A percentile compares a stretch with the other conserved stretches of the same genome.
Evolutionary conservation across 1,139 yeast species (phyloP).

Genomic region (Diutina pseudorugosa): DNA sequence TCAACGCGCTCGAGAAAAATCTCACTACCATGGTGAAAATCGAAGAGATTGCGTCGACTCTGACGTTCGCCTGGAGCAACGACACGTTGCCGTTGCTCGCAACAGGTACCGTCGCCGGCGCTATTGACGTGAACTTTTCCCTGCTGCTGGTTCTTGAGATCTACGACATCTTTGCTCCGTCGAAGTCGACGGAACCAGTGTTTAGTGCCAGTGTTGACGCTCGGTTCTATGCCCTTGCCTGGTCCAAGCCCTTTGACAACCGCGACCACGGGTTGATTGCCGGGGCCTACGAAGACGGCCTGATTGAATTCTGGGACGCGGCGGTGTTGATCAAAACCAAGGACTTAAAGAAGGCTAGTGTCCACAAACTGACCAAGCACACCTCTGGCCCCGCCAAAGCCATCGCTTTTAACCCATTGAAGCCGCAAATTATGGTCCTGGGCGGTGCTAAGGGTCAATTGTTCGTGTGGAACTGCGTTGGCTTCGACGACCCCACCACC

Average conservation of each 20-base stretch:
- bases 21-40: constrained; percentile 29
- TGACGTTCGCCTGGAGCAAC: constrained; percentile 92
- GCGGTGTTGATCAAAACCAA: constrained; percentile 29
- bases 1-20: not conserved
- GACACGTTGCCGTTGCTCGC: constrained; percentile 66
- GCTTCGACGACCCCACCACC: constrained; percentile 44
- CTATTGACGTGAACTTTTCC: constrained; percentile 80
- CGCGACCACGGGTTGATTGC: constrained; percentile 54
- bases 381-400: constrained; percentile 53
- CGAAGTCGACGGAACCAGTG: constrained; percentile 31
- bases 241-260: constrained; percentile 60
- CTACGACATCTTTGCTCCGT: constrained; percentile 54
- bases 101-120: constrained; percentile 91
- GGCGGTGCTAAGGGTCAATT: constrained; percentile 86
- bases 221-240: constrained; percentile 71
- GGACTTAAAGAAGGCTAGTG: constrained; percentile 26
- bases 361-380: constrained; percentile 37
- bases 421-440: constrained; percentile 63
- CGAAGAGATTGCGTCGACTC: constrained; percentile 72
- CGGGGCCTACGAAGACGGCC: constrained; percentile 82
- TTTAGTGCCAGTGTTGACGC: constrained; percentile 42
- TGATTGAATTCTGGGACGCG: constrained; percentile 66
- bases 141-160: constrained; percentile 67
- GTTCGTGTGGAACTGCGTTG: constrained; percentile 77
- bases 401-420: constrained; percentile 68